phyloP scores from a whole-genome alignment of 139 green algal genomes.

The Coelastrella sp. region DNA sequence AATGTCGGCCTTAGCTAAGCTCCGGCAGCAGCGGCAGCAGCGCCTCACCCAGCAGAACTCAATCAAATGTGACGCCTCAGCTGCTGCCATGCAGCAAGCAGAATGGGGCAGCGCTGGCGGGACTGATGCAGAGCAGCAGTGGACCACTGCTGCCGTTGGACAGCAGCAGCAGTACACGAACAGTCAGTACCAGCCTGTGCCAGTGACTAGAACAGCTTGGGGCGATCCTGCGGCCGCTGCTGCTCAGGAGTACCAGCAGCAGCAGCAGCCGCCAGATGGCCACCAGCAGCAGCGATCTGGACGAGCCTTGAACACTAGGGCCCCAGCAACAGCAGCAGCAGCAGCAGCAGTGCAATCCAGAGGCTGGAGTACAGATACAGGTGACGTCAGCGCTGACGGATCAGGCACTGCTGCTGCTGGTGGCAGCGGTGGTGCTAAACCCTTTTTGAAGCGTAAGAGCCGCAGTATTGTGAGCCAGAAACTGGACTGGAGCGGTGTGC shows the following conservation, averaged over 20 bases:
- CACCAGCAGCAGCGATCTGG: not conserved
- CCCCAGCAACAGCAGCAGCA: conserved; percentile 1
- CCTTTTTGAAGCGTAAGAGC: conserved; percentile 27
- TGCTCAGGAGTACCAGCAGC: not conserved
- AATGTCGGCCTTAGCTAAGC: conserved; percentile 14
- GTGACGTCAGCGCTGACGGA: not conserved
- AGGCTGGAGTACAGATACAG: not conserved
- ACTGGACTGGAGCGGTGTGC: conserved; percentile 26
- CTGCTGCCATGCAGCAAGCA: not conserved
- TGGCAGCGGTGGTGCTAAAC: conserved; percentile 10
- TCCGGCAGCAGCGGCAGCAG: conserved; percentile 17
- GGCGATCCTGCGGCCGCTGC: not conserved
- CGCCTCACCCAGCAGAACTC: not conserved
- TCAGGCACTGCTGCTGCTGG: conserved; percentile 9
- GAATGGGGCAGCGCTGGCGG: not conserved
- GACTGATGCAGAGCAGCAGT: conserved; percentile 2
- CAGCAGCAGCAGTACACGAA: not conserved
- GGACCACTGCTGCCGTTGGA: not conserved
- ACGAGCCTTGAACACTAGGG: not conserved
- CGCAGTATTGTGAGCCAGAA: conserved; percentile 11
- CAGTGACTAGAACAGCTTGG: not conserved
- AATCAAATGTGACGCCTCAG: not conserved
- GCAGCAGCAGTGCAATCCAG: not conserved
- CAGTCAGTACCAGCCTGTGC: not conserved
- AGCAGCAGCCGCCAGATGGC: not conserved